Evolutionary conservation across 108 stramenopile species (phyloP), one percentile per base, ranked within the genome.

Genomic region (Discostella stelligeroides): DNA sequence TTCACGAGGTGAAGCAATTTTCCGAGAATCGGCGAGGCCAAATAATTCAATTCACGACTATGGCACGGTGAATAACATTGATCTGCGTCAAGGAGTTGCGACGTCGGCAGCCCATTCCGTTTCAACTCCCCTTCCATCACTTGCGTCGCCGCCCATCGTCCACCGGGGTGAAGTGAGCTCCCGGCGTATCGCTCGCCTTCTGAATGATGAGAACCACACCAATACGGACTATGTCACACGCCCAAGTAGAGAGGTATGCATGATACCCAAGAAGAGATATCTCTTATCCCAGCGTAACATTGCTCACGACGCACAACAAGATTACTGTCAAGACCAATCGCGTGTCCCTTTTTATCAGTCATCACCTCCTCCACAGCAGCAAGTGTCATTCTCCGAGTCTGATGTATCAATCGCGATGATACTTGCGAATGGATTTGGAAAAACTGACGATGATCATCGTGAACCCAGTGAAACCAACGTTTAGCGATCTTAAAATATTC

Each of bases 331-430:
- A 15, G 60, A 43, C 27, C 3, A 39, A 27, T 38, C 53, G 39
- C 40, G 49, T 55, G 47, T 49, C 18, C 28, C 48, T 38, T n/a
- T 0, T 23, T 17, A 20, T 34, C 57, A 14, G 17, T 23, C 56
- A 38, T 57, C 56, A 18, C 56, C 28, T 37, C 65, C 57, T 14
- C 37, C 24, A 18, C 66, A 17, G 42, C 25, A 42, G 0, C 51
- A 55, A 29, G 37, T 15, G 10, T 38, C 59, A 0, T 79, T 54
- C 30, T 62, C 77, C 20, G 77, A 70, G 29, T 63, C 77, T 20
- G 77, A 78, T 66, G 59, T 79, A 11, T 79, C 77, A 8, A 69
- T 66, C 4, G 77, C 77, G 43, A 70, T 79, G 64, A 79, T 79
- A 56, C 65, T 79, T 67, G 77, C 77, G 10, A 71, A 48, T 53